Conservation (phyloP, 192 early-diverging fungal genomes). For the Kickxella alabastrina region DNA sequence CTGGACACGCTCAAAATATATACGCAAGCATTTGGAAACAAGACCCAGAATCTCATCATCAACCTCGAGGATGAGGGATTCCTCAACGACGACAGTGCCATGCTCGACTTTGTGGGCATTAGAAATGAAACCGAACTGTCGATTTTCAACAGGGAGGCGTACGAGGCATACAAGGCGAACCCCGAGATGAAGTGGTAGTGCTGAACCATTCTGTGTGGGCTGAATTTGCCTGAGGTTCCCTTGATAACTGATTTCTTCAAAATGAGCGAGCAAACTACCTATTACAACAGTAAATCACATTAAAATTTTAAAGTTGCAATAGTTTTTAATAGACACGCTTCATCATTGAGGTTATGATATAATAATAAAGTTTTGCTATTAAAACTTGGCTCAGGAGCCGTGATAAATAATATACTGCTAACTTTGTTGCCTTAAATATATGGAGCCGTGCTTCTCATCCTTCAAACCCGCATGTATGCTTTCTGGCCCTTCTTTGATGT, state of each 20-base stretch:
- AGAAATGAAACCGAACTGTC: conserved; percentile 82
- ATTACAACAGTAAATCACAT: too few relatives aligned
- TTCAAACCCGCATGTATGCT: too few relatives aligned
- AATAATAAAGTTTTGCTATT: too few relatives aligned
- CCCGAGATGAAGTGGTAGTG: conserved; percentile 79
- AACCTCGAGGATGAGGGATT: conserved; percentile 74
- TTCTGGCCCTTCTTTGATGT: too few relatives aligned
- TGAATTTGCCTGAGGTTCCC: too few relatives aligned
- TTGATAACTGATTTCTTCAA: conserved; percentile 9
- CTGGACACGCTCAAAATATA: conserved; percentile 42
- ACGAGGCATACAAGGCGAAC: conserved; percentile 66
- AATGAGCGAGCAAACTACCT: too few relatives aligned
- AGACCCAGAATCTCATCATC: conserved; percentile 83
- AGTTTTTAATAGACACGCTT: not conserved
- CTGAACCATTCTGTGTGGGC: not conserved
- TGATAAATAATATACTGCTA: too few relatives aligned
- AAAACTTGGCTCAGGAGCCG: too few relatives aligned
- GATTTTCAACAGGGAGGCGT: conserved; percentile 69
- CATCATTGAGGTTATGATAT: too few relatives aligned
- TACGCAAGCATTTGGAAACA: conserved; percentile 42
- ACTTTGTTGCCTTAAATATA: too few relatives aligned
- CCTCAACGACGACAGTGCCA: conserved; percentile 55
- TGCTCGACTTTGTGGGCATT: conserved; percentile 48
- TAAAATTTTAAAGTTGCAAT: conserved; percentile 4
- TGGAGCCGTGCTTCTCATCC: too few relatives aligned